Percentiles rank a stretch among this genome's conserved stretches.
These are phyloP conservation scores for Fraxinus ornus DNA, from an alignment of 305 asterid species.

Conservation along the genomic window DNA sequence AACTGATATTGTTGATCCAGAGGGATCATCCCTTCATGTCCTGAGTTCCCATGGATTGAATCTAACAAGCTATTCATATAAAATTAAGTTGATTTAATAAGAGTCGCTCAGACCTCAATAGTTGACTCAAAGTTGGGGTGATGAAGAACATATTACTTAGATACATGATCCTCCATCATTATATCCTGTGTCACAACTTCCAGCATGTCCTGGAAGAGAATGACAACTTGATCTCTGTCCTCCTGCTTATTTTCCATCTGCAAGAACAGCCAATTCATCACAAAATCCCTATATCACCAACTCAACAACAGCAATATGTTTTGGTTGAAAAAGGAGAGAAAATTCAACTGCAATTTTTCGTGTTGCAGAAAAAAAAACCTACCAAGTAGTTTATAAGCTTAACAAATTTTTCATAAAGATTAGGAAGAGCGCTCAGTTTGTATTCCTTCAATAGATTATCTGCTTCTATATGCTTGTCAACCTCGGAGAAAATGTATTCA, in stretches of 20 bases:
- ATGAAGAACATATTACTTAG: constrained; percentile 52
- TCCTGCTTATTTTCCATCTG: constrained; percentile 90
- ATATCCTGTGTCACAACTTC: constrained; percentile 96
- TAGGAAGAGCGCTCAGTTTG: constrained; percentile 83
- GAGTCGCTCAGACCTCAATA: constrained; percentile 22
- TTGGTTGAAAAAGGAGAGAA: background rate
- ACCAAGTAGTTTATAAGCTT: constrained; percentile 95
- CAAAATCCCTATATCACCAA: constrained; percentile 19
- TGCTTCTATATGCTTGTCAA: constrained; percentile 70
- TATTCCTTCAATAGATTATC: constrained; percentile 59
- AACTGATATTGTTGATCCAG: constrained; percentile 92
- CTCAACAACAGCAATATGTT: constrained; percentile 11
- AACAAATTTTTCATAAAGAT: constrained; percentile 81
- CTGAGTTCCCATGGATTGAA: constrained; percentile 77
- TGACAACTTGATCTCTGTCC: constrained; percentile 96
- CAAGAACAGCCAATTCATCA: constrained; percentile 28
- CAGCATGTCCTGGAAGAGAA: constrained; percentile 98
- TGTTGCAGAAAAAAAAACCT: constrained; percentile 34
- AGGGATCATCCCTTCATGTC: constrained; percentile 81
- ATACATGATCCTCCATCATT: constrained; percentile 79
- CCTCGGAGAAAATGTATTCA: constrained; percentile 73
- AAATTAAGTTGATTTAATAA: constrained; percentile 26
- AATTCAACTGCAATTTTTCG: constrained; percentile 1
- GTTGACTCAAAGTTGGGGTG: constrained; percentile 9
- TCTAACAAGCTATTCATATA: constrained; percentile 66